Base-by-base conservation (phyloP, 2,329 filamentous ascomycete genomes). In the Colletotrichum musae region DNA sequence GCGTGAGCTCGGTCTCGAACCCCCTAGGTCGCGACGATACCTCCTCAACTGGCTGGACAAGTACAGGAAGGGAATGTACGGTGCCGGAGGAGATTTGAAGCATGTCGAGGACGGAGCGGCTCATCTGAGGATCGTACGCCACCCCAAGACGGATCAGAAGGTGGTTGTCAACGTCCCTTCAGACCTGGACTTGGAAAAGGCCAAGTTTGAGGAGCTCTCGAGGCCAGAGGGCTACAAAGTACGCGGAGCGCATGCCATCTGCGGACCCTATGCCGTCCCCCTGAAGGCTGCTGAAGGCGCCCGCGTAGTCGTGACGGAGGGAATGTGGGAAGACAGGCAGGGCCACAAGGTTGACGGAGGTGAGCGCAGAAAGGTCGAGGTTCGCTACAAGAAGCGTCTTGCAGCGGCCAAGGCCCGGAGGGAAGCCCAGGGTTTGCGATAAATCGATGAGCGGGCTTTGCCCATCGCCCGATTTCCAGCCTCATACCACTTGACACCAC, bases 301-400 rank as follows among this genome's bases (percentile, higher is more conserved):
- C 12, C 85, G 86, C 59, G 86, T 98, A 73, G 85, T 86, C 72
- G 87, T 93, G 24, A 89, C 91, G 65, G 95, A 98, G 80, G 94
- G 95, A 10, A 92, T 98, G 85, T 98, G 95, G 96, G 95, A 98
- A 84, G 87, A 94, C 76, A 91, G 88, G 78, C 88, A 91, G 75
- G 95, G 96, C 32, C 90, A 90, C 77, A 98, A 98, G 91, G 91
- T 99, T 73, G 95, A 98, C 81, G 96, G 96, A 77, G 96, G 96
- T 86, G 96, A 99, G 86, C 91, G 96, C 80, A 89, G 96, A 81
- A 91, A 89, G 80, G 93, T 92, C 16, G 92, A 97, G 83, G 91
- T 98, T 60, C 88, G 93, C 75, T 94, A 95, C 75, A 97, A 97
- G 91, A 92, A 90, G 83, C 89, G 92, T 73, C 90, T 93, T 59